Conservation (phyloP, 371 early-diverging fungal species). For the Mucor saturninus region DNA sequence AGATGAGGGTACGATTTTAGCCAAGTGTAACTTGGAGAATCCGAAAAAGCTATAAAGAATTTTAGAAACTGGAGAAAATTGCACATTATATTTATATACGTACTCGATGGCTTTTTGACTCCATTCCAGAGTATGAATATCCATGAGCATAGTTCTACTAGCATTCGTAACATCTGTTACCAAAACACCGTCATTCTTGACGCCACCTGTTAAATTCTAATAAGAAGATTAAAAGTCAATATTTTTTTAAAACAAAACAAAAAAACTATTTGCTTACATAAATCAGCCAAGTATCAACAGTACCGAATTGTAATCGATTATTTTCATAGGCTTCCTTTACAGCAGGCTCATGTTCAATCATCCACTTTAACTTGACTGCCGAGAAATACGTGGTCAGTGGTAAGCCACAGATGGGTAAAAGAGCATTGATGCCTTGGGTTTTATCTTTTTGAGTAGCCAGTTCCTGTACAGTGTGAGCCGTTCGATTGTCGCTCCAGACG, state of each 20-base stretch:
- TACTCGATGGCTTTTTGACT: slow-evolving; percentile 74
- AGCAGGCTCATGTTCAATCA: slow-evolving; percentile 79
- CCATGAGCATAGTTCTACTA: slow-evolving; percentile 93
- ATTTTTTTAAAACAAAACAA: slow-evolving; percentile 58
- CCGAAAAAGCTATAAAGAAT: slow-evolving; percentile 55
- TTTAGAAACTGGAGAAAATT: slow-evolving; percentile 45
- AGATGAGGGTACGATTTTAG: slow-evolving; percentile 86
- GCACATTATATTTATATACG: not conserved
- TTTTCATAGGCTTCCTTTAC: slow-evolving; percentile 60
- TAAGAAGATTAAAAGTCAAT: slow-evolving; percentile 28
- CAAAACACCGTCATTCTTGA: slow-evolving; percentile 70
- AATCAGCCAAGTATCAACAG: slow-evolving; percentile 88
- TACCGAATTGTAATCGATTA: slow-evolving; percentile 73
- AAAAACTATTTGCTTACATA: slow-evolving; percentile 33
- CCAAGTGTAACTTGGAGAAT: slow-evolving; percentile 54
- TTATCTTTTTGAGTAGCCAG: slow-evolving; percentile 48
- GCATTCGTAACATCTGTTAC: slow-evolving; percentile 97
- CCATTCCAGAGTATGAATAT: slow-evolving; percentile 84
- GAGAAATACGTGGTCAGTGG: slow-evolving; percentile 95
- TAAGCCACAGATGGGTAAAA: slow-evolving; percentile 76
- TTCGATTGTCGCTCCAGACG: slow-evolving; percentile 95
- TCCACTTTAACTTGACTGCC: slow-evolving; percentile 92
- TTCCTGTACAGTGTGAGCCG: slow-evolving; percentile 71
- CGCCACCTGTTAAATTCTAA: slow-evolving; percentile 81
- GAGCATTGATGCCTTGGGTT: slow-evolving; percentile 45